Base-by-base conservation (phyloP, 352 stramenopile species). In the Phytophthora rubi region DNA sequence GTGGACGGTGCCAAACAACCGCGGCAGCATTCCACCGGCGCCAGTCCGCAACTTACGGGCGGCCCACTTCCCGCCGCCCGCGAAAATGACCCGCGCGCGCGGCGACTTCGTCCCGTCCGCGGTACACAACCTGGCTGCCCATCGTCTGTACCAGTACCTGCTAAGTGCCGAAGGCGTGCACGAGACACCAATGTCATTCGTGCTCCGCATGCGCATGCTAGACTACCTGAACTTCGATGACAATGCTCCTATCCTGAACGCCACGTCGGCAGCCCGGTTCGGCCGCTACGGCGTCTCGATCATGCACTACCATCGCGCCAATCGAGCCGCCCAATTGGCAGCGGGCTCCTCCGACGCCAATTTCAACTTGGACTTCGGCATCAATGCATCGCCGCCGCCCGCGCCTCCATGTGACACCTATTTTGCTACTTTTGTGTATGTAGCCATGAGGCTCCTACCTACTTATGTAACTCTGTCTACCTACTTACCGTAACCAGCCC, bases 181-280 rank as follows among this genome's bases (percentile, higher is more conserved):
- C 12, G 2, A 21, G 3, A 30, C 49, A 12, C 48, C 59, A 15
- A 57, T 58, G 18, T 0, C 45, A 10, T 52, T 44, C 33, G 37
- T 54, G n/a, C 8, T 65, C 12, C 32, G 15, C 48, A 53, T 59
- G 49, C 45, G 44, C 2, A 9, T 56, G 6, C 30, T 62, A 4
- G 16, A 48, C 12, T 54, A 0, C 15, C 3, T 57, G 6, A 12
- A 37, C 30, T 57, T 57, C 47, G 2, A 2, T 7, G 57, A 54
- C 2, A 13, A 7, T 4, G 44, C 57, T 3, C 15, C 45, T 4
- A 23, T 51, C 21, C 16, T 64, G 6, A 28, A 13, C 15, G 56
- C 42, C 1, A 44, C n/a, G 4, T 55, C 10, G 45, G 45, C 1
- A 2, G 18, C 18, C 18, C 18, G 18, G 18, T 21, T 21, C 18